phyloP scores from a whole-genome alignment of 1,284 basidiomycete genomes.

The Leccinum pseudoinsigne region DNA sequence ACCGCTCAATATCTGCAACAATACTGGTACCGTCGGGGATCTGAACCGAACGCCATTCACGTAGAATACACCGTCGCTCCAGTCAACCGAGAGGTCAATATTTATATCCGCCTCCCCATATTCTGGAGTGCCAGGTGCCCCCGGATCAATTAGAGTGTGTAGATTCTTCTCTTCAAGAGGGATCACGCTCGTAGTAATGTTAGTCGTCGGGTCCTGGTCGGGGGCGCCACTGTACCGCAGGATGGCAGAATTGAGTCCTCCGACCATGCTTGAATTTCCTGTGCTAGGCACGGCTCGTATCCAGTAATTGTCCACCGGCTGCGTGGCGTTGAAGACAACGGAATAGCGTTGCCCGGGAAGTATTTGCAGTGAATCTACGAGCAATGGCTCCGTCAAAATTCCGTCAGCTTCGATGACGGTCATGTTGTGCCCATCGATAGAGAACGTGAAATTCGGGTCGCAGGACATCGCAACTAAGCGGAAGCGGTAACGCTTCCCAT shows the following conservation, averaged over 20 bases:
- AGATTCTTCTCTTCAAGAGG: conserved; percentile 35
- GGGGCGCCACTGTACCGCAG: conserved; percentile 51
- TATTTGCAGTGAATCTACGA: conserved; percentile 33
- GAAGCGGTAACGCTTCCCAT: conserved; percentile 40
- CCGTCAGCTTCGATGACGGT: conserved; percentile 45
- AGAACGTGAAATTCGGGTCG: conserved; percentile 38
- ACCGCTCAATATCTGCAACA: conserved; percentile 40
- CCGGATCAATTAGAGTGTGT: conserved; percentile 36
- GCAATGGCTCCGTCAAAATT: conserved; percentile 29
- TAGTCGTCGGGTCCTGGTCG: conserved; percentile 40
- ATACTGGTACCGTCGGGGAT: conserved; percentile 34
- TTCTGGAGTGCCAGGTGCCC: conserved; percentile 32
- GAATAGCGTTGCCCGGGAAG: conserved; percentile 41
- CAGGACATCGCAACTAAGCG: conserved; percentile 42
- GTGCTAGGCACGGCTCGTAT: conserved; percentile 30
- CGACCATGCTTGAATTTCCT: conserved; percentile 24
- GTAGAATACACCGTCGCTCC: conserved; percentile 18
- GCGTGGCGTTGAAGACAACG: conserved; percentile 37
- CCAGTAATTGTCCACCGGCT: conserved; percentile 39
- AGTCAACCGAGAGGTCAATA: conserved; percentile 25
- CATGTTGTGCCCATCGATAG: conserved; percentile 40
- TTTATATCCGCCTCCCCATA: conserved; percentile 34
- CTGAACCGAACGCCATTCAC: conserved; percentile 26
- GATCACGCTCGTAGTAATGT: conserved; percentile 23
- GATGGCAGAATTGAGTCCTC: conserved; percentile 51